Percentiles rank a stretch among this genome's conserved stretches.
phyloP scores from a whole-genome alignment of 2,329 filamentous ascomycete species.

The Fusarium hostae region DNA sequence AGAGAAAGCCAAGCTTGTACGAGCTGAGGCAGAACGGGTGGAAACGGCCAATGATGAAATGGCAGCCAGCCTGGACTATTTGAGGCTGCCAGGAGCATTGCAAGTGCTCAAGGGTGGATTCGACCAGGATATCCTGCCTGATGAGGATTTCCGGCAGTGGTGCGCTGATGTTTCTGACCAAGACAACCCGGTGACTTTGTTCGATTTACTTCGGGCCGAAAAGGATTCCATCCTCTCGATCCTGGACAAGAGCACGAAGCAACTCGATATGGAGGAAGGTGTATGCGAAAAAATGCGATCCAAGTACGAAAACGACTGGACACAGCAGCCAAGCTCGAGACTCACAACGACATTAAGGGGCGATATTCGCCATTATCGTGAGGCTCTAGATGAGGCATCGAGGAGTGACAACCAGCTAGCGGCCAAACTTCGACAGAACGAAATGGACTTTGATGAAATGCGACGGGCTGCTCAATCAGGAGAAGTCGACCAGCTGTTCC shows the following conservation, averaged over 20 bases:
- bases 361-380: constrained; percentile 88
- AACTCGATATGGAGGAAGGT: constrained; percentile 95
- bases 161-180: constrained; percentile 92
- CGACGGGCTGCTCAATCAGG: constrained; percentile 85
- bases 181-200: constrained; percentile 79
- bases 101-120: constrained; percentile 93
- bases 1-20: constrained; percentile 94
- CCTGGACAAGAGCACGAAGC: constrained; percentile 84
- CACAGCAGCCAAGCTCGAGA: constrained; percentile 91
- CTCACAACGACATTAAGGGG: constrained; percentile 87
- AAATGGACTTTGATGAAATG: constrained; percentile 95
- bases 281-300: constrained; percentile 99
- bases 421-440: constrained; percentile 84
- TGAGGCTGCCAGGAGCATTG: constrained; percentile 88
- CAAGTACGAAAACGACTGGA: constrained; percentile 96
- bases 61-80: constrained; percentile 92
- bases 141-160: constrained; percentile 93
- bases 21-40: constrained; percentile 92
- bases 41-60: constrained; percentile 95
- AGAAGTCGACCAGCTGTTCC: constrained; percentile 89
- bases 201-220: constrained; percentile 81
- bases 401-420: constrained; percentile 88
- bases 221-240: constrained; percentile 78
- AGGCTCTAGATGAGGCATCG: constrained; percentile 88
- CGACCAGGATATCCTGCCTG: constrained; percentile 87